phyloP scores from a whole-genome alignment of 1,284 basidiomycete species.

The Fistulinella staudtii region DNA sequence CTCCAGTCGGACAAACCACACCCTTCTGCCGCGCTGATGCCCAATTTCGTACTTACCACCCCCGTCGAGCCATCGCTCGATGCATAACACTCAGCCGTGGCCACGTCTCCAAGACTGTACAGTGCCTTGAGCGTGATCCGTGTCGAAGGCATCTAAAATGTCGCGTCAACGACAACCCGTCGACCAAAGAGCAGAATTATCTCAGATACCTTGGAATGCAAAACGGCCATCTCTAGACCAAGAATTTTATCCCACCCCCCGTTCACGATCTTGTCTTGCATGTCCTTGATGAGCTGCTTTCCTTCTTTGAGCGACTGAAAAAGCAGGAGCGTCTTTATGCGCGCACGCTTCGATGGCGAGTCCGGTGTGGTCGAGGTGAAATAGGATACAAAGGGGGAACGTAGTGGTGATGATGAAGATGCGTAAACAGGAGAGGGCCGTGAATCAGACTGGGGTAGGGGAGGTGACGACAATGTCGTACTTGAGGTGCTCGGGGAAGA shows the following conservation, averaged over 20 bases:
- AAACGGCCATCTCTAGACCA: conserved; percentile 70
- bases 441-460: conserved; percentile 13
- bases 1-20: conserved; percentile 32
- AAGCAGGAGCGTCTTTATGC: conserved; percentile 75
- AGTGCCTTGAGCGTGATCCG: conserved; percentile 64
- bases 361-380: conserved; percentile 69
- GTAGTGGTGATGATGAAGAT: conserved; percentile 16
- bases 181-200: not conserved
- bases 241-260: conserved; percentile 45
- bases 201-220: conserved; percentile 70
- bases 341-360: conserved; percentile 65
- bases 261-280: conserved; percentile 19
- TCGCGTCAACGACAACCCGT: too few species aligned
- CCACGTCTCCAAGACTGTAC: conserved; percentile 64
- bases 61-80: conserved; percentile 57
- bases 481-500: conserved; percentile 18
- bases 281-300: conserved; percentile 25
- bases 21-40: conserved; percentile 47
- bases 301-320: conserved; percentile 57
- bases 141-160: conserved; percentile 57
- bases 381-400: conserved; percentile 53
- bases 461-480: conserved; percentile 3
- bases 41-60: conserved; percentile 48
- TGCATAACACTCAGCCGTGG: conserved; percentile 79
- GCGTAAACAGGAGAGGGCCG: not conserved